phyloP scores from a whole-genome alignment of 768 basidiomycete species.

The Russula lepida region DNA sequence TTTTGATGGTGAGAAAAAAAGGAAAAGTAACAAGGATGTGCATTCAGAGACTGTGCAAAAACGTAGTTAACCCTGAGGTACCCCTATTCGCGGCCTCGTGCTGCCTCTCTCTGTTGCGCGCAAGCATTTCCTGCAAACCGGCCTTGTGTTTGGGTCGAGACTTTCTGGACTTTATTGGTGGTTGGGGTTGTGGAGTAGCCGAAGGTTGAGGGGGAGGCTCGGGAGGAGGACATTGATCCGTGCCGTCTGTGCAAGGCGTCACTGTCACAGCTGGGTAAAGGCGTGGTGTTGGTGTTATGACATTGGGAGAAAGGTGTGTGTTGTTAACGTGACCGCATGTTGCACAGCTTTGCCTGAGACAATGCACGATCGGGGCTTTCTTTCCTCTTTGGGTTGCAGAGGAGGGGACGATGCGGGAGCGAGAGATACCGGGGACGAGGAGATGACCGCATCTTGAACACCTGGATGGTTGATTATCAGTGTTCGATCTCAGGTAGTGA shows the following conservation, averaged over 20 bases:
- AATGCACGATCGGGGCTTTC: background rate
- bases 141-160: conserved; percentile 45
- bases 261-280: background rate
- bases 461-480: conserved; percentile 23
- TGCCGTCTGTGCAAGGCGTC: conserved; percentile 2
- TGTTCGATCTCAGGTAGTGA: conserved; percentile 38
- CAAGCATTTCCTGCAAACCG: conserved; percentile 54
- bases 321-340: conserved; percentile 26
- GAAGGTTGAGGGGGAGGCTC: background rate
- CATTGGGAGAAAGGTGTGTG: conserved; percentile 18
- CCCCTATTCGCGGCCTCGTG: conserved; percentile 26
- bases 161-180: conserved; percentile 7
- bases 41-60: conserved; percentile 9
- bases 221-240: background rate
- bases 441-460: conserved; percentile 51
- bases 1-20: background rate
- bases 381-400: conserved; percentile 19
- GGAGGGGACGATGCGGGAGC: conserved; percentile 31
- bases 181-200: background rate
- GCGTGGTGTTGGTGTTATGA: background rate
- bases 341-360: conserved; percentile 21
- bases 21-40: background rate
- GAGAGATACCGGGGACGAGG: conserved; percentile 35
- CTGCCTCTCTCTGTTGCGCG: conserved; percentile 48
- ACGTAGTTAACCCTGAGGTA: conserved; percentile 6